These are phyloP conservation scores for Sporothrix mexicana DNA, from an alignment of 2,329 filamentous ascomycete species.

Conservation along the genomic window DNA sequence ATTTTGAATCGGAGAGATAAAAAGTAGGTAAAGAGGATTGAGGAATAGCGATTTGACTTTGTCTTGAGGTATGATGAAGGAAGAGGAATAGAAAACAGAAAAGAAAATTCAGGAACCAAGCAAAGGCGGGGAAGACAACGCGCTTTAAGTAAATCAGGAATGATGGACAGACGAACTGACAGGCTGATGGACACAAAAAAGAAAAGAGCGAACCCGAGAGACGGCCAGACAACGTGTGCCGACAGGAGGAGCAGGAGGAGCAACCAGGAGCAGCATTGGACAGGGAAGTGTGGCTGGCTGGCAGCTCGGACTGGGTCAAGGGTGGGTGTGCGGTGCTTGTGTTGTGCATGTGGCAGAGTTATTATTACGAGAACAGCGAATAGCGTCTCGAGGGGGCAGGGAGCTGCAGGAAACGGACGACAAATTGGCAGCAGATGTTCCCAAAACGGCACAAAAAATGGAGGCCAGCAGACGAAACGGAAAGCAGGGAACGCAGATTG, in stretches of 20 bases:
- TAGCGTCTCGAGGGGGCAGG: conserved; percentile 2
- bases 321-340: not conserved
- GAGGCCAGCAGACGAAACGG: conserved; percentile 18
- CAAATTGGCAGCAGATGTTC: not conserved
- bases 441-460: conserved; percentile 17
- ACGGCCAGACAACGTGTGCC: conserved; percentile 15
- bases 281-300: conserved; percentile 19
- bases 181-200: not conserved
- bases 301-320: not conserved
- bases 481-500: conserved; percentile 24
- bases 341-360: conserved; percentile 6
- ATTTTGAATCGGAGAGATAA: conserved; percentile 30
- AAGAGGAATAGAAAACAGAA: not conserved
- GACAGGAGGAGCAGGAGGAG: conserved; percentile 12
- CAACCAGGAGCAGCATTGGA: not conserved
- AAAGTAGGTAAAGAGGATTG: not conserved
- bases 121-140: conserved; percentile 15
- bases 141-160: conserved; percentile 23
- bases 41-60: not conserved
- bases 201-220: conserved; percentile 18
- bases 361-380: not conserved
- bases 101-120: not conserved
- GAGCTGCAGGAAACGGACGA: conserved; percentile 11
- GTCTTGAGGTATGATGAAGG: not conserved
- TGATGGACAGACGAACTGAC: not conserved